phyloP scores from a whole-genome alignment of 1,284 basidiomycete genomes.

The Apiotrichum domesticum region DNA sequence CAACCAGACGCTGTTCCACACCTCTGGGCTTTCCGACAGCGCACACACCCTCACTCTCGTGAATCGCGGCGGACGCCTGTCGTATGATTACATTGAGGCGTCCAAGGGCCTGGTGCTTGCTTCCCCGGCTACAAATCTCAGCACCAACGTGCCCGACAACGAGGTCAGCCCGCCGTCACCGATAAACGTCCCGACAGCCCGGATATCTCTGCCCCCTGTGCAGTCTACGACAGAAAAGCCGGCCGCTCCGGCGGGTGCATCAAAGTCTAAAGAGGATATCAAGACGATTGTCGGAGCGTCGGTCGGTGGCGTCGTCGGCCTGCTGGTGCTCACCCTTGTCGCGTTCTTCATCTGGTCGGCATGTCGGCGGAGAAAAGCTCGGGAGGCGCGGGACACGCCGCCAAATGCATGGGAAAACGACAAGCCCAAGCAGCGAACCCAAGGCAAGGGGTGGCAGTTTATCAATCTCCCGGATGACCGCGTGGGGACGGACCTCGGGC shows the following conservation, averaged over 20 bases:
- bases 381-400: background rate
- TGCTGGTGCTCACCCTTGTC: slow-evolving; percentile 5
- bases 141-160: background rate
- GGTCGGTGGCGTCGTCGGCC: slow-evolving; percentile 5
- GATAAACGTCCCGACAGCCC: no score
- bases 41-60: slow-evolving; percentile 24
- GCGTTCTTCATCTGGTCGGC: slow-evolving; percentile 10
- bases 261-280: background rate
- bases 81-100: slow-evolving; percentile 29
- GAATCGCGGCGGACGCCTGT: slow-evolving; percentile 24
- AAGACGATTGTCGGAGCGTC: slow-evolving; percentile 5
- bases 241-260: background rate
- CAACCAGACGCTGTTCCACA: slow-evolving; percentile 27
- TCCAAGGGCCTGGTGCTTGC: slow-evolving; percentile 8
- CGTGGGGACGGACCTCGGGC: background rate
- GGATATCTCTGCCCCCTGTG: no score
- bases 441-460: slow-evolving; percentile 10
- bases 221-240: no score
- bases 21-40: slow-evolving; percentile 19
- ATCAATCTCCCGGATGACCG: background rate
- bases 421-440: slow-evolving; percentile 7
- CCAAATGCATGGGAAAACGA: slow-evolving; percentile 4
- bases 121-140: background rate
- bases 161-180: no score
- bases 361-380: slow-evolving; percentile 3